Percentiles rank a stretch among this genome's conserved stretches.
Conservation (phyloP, 2,329 filamentous ascomycete genomes). For the Davidsoniella australis region DNA sequence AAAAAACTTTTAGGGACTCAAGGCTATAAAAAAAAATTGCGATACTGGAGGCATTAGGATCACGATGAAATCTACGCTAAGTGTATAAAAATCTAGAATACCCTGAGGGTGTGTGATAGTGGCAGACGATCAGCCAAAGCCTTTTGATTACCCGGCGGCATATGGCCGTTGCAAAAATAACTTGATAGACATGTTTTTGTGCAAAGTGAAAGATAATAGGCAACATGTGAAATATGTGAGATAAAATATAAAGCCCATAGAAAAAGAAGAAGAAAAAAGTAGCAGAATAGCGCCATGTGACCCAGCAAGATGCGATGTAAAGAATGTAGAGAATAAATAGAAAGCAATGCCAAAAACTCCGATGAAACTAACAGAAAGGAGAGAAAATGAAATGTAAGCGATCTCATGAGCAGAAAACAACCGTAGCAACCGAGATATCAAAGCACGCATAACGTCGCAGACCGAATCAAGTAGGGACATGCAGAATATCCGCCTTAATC, state of each 20-base stretch:
- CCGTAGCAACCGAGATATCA: constrained; percentile 2
- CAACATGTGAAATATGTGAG: neutral
- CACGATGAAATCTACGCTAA: no score
- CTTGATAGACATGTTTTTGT: no score
- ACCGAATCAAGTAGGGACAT: neutral
- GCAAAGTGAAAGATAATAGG: neutral
- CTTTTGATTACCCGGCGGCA: no score
- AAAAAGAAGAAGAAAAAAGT: neutral
- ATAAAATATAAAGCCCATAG: neutral
- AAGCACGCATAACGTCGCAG: neutral
- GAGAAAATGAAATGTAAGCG: neutral
- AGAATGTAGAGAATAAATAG: constrained; percentile 1
- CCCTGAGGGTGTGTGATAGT: no score
- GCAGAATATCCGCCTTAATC: neutral
- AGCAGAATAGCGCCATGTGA: neutral
- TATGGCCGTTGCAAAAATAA: no score
- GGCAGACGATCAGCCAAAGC: no score
- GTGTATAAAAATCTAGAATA: no score
- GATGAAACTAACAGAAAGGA: constrained; percentile 1
- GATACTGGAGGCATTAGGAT: no score
- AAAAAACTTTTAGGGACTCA: no score
- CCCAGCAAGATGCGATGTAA: constrained; percentile 3
- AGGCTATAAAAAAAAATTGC: no score
- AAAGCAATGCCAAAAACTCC: neutral
- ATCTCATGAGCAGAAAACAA: constrained; percentile 3